A percentile compares a stretch with the other conserved stretches of the same genome.
phyloP scores from a whole-genome alignment of 257 asterid species.

The Penstemon barbatus region DNA sequence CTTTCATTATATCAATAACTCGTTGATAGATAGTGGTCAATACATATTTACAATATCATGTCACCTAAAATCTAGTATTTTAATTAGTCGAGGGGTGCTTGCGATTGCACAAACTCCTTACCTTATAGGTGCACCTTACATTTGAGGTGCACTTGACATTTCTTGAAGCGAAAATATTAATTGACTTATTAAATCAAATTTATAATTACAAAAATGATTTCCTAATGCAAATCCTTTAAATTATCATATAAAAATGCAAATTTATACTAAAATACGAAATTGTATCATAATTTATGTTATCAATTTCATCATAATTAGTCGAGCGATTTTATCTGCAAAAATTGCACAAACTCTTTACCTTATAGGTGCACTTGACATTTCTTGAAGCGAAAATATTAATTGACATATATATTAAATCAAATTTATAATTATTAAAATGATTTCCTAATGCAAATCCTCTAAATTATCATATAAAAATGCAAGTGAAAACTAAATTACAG shows the following conservation, averaged over 20 bases:
- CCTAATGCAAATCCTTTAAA: neutral
- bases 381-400: too few species aligned
- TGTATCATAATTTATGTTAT: constrained; percentile 18
- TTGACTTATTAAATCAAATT: neutral
- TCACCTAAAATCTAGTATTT: too few species aligned
- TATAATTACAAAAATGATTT: neutral
- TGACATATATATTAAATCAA: neutral
- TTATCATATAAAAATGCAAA: neutral
- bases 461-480: neutral
- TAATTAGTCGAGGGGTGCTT: too few species aligned
- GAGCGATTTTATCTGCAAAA: too few species aligned
- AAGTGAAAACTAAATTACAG: neutral
- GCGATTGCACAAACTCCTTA: neutral
- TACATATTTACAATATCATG: too few species aligned
- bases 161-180: too few species aligned
- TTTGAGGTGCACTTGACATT: neutral
- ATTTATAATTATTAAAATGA: too few species aligned
- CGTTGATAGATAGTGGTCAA: too few species aligned
- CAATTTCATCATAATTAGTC: constrained; percentile 5
- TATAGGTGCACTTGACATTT: neutral
- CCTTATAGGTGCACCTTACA: neutral
- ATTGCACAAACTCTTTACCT: neutral
- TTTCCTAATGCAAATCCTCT: neutral
- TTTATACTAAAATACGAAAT: neutral
- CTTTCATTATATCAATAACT: too few species aligned